phyloP scores from a whole-genome alignment of 768 basidiomycete genomes.

The Phanerochaete carnosa region DNA sequence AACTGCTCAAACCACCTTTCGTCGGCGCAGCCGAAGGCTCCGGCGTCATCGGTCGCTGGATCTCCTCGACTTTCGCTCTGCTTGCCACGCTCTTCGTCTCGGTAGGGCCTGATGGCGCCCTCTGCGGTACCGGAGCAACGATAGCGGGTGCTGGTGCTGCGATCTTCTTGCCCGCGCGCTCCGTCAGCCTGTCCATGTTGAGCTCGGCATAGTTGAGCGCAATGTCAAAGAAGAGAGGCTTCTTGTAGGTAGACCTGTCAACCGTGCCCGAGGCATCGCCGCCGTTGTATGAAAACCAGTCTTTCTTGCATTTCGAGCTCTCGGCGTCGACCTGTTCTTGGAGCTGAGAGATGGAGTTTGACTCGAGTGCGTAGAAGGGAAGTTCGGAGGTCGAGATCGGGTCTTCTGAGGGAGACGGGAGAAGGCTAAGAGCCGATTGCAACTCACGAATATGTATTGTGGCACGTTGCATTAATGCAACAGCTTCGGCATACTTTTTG shows the following conservation, averaged over 20 bases:
- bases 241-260: conserved; percentile 56
- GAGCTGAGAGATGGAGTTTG: conserved; percentile 43
- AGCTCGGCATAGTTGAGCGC: conserved; percentile 89
- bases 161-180: conserved; percentile 62
- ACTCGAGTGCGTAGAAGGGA: conserved; percentile 55
- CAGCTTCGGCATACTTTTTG: conserved; percentile 70
- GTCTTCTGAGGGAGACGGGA: conserved; percentile 10
- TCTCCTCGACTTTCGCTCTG: conserved; percentile 58
- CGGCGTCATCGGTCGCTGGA: conserved; percentile 44
- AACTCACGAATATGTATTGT: conserved; percentile 75
- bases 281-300: conserved; percentile 80
- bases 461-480: conserved; percentile 69
- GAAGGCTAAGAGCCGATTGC: conserved; percentile 41
- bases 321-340: conserved; percentile 48
- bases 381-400: conserved; percentile 40
- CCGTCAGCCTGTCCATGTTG: conserved; percentile 75
- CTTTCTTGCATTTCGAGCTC: conserved; percentile 54
- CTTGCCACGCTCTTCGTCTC: conserved; percentile 46
- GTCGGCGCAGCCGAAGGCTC: conserved; percentile 39
- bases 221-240: conserved; percentile 91
- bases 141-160: conserved; percentile 21
- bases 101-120: conserved; percentile 17
- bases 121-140: conserved; percentile 16
- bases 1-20: conserved; percentile 55
- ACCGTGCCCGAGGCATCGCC: conserved; percentile 41